A percentile compares a stretch with the other conserved stretches of the same genome.
These are phyloP conservation scores for Xerocomus amazonicus DNA, from an alignment of 1,284 basidiomycete species.

Conservation along the genomic window DNA sequence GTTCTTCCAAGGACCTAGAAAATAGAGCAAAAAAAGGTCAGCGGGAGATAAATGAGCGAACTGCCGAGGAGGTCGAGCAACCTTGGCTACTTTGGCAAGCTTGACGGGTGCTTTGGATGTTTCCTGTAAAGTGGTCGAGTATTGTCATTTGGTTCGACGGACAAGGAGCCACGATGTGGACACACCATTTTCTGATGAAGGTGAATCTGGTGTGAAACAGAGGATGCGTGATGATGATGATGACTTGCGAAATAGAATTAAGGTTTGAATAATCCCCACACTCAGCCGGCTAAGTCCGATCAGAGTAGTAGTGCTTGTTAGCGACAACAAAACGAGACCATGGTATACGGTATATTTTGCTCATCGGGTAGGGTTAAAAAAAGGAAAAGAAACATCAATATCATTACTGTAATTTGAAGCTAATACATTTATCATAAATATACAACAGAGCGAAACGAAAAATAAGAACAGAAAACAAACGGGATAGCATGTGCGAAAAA, in stretches of 20 bases:
- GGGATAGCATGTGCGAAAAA: slow-evolving; percentile 16
- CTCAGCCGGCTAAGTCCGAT: slow-evolving; percentile 28
- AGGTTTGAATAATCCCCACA: slow-evolving; percentile 18
- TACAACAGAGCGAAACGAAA: slow-evolving; percentile 8
- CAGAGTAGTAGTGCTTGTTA: too few relatives aligned
- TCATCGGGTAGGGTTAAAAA: too few relatives aligned
- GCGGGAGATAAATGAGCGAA: neutral
- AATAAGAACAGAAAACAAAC: slow-evolving; percentile 1
- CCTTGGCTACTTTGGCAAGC: slow-evolving; percentile 95
- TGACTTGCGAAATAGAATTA: slow-evolving; percentile 23
- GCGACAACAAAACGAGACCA: too few relatives aligned
- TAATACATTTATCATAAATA: slow-evolving; percentile 21
- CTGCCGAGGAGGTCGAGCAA: slow-evolving; percentile 26
- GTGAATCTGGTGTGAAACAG: slow-evolving; percentile 3
- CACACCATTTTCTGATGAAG: slow-evolving; percentile 26
- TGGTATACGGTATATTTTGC: too few relatives aligned
- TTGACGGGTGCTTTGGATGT: slow-evolving; percentile 89
- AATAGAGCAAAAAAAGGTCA: slow-evolving; percentile 2
- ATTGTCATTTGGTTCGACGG: neutral
- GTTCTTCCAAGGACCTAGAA: slow-evolving; percentile 93
- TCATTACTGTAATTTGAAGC: slow-evolving; percentile 9
- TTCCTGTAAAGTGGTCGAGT: slow-evolving; percentile 45
- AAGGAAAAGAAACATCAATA: slow-evolving; percentile 3
- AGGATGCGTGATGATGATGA: slow-evolving; percentile 14
- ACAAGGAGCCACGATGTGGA: neutral